Evolutionary conservation across 768 basidiomycete species (phyloP).

Genomic region (Termitomyces sp.): DNA sequence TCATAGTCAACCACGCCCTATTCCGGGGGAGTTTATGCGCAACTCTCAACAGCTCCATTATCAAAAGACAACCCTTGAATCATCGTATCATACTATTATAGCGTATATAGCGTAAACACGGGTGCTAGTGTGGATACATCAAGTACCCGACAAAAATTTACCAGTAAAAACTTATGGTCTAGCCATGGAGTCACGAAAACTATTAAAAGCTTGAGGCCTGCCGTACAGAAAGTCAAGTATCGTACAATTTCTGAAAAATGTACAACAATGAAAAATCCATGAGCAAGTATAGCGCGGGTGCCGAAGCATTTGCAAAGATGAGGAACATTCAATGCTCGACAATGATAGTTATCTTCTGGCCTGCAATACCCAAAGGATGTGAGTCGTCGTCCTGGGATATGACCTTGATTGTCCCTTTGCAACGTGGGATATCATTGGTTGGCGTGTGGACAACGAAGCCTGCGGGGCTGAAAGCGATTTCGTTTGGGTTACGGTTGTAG

Average conservation of each 20-base stretch:
- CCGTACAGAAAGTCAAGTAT: not conserved
- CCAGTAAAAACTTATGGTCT: not conserved
- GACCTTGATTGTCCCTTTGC: conserved; percentile 20
- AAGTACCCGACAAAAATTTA: not conserved
- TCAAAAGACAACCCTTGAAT: not conserved
- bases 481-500: not conserved
- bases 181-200: not conserved
- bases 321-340: conserved; percentile 15
- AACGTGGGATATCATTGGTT: not conserved
- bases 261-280: not conserved
- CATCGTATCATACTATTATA: not conserved
- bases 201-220: not conserved
- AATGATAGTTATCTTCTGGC: conserved; percentile 21
- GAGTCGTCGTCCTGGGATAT: conserved; percentile 16
- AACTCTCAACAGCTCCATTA: not conserved
- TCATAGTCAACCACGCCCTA: not conserved
- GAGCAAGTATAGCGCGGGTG: too few relatives aligned
- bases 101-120: not conserved
- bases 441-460: not conserved
- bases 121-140: not conserved
- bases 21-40: not conserved
- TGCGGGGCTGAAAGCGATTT: not conserved
- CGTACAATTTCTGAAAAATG: not conserved
- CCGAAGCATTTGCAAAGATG: too few relatives aligned
- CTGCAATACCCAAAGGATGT: conserved; percentile 20